Evolutionary conservation across 345 rosid genomes (phyloP).

Genomic region (Aegle marmelos): DNA sequence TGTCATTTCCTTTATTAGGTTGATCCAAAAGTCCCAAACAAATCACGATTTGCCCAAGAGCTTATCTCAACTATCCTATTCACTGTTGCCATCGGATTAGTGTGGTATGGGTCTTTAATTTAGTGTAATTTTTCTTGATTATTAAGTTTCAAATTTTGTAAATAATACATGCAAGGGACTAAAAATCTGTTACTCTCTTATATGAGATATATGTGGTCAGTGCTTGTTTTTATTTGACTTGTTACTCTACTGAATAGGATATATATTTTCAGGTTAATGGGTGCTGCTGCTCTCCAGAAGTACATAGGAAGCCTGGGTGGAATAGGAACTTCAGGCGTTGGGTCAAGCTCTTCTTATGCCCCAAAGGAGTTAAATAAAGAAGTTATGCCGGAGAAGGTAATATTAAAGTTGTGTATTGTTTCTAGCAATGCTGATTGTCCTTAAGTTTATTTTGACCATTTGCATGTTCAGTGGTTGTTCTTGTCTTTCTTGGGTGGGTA

Average conservation of each 20-base stretch:
- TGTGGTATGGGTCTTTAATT: slow-evolving; percentile 58
- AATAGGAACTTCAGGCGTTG: slow-evolving; percentile 95
- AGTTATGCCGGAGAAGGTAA: slow-evolving; percentile 92
- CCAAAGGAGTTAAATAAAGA: slow-evolving; percentile 91
- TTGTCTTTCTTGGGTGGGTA: background rate
- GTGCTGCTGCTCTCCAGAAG: slow-evolving; percentile 94
- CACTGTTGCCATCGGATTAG: slow-evolving; percentile 77
- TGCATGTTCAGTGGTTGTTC: background rate
- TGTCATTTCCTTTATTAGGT: slow-evolving; percentile 47
- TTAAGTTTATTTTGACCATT: background rate
- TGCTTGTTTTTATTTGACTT: slow-evolving; percentile 13
- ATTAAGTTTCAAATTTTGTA: background rate
- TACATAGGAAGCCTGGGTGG: slow-evolving; percentile 94
- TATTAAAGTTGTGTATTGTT: slow-evolving; percentile 4
- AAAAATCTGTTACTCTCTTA: background rate
- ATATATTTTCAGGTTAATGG: slow-evolving; percentile 72
- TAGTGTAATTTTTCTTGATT: slow-evolving; percentile 2
- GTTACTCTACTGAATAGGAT: slow-evolving; percentile 16
- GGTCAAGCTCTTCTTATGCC: slow-evolving; percentile 90
- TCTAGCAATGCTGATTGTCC: slow-evolving; percentile 1
- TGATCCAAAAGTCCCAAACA: slow-evolving; percentile 77
- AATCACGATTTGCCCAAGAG: slow-evolving; percentile 84
- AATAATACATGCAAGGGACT: background rate
- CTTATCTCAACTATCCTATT: slow-evolving; percentile 86
- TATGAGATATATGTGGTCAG: slow-evolving; percentile 8